Evolutionary conservation across 2,329 filamentous ascomycete genomes (phyloP).

Genomic region (Colletotrichum sp.): DNA sequence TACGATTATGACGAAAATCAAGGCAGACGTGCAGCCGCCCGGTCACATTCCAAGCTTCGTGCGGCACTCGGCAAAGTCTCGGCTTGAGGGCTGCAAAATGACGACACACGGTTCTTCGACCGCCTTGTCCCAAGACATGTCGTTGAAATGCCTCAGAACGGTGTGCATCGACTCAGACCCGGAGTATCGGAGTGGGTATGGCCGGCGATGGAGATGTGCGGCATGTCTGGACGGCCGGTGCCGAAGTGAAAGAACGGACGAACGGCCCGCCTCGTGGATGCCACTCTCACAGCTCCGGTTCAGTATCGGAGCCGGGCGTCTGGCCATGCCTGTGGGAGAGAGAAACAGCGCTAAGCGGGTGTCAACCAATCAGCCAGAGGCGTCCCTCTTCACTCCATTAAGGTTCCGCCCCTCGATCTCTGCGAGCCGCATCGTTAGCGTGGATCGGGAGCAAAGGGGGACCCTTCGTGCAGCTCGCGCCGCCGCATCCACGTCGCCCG

Average conservation of each 20-base stretch:
- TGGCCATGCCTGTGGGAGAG: background rate
- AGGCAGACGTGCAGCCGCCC: background rate
- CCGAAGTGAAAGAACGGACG: too few species aligned
- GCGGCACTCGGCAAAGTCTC: background rate
- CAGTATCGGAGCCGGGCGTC: background rate
- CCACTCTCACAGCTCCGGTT: too few species aligned
- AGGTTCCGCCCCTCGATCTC: constrained; percentile 27
- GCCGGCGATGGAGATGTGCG: too few species aligned
- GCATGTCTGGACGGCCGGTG: too few species aligned
- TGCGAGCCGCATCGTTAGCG: constrained; percentile 30
- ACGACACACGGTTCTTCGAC: background rate
- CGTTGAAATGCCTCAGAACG: background rate
- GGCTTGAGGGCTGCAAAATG: background rate
- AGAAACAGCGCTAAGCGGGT: background rate
- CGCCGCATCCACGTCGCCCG: background rate
- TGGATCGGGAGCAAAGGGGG: constrained; percentile 27
- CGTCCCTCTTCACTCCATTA: background rate
- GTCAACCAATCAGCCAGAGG: constrained; percentile 2
- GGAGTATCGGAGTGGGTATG: too few species aligned
- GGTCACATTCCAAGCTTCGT: background rate
- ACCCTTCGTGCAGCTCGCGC: constrained; percentile 12
- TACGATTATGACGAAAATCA: background rate
- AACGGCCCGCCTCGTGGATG: background rate
- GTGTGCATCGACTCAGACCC: too few species aligned
- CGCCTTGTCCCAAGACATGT: background rate